phyloP scores from a whole-genome alignment of 805 yeast genomes.

The Cyberlindnera meyerae region DNA sequence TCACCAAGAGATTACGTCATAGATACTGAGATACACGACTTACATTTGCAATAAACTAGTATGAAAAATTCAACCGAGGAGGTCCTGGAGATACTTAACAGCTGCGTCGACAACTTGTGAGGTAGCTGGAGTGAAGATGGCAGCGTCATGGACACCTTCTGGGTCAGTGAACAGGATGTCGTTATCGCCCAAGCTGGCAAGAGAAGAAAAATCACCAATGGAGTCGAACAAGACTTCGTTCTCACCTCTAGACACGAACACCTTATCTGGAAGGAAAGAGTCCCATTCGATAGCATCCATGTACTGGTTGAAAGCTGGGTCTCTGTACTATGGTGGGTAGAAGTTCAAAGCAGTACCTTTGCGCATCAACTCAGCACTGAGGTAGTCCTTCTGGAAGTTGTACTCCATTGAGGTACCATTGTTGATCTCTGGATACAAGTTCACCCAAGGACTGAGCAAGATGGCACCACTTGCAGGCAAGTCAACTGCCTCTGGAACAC shows the following conservation, averaged over 20 bases:
- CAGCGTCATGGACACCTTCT: slow-evolving; percentile 9
- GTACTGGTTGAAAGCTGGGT: slow-evolving; percentile 3
- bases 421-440: slow-evolving; percentile 8
- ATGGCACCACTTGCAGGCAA: slow-evolving; percentile 5
- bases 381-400: slow-evolving; percentile 6
- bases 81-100: slow-evolving; percentile 2
- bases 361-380: slow-evolving; percentile 5
- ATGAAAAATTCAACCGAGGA: background rate
- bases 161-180: slow-evolving; percentile 7
- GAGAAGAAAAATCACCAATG: slow-evolving; percentile 1
- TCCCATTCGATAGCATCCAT: slow-evolving; percentile 11
- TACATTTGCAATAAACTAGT: too few relatives aligned
- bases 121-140: slow-evolving; percentile 5
- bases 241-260: slow-evolving; percentile 11
- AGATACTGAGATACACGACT: too few relatives aligned
- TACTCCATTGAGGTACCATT: slow-evolving; percentile 2
- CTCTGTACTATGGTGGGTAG: slow-evolving; percentile 1
- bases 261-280: slow-evolving; percentile 3
- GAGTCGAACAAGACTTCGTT: slow-evolving; percentile 11
- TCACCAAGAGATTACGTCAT: too few relatives aligned
- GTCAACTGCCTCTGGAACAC: slow-evolving; percentile 1
- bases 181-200: slow-evolving; percentile 1
- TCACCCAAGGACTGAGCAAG: slow-evolving; percentile 17
- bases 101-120: slow-evolving; percentile 2
- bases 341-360: slow-evolving; percentile 5